A percentile compares a stretch with the other conserved stretches of the same genome.
phyloP scores from a whole-genome alignment of 345 rosid species.

The Mallotus nudiflorus region DNA sequence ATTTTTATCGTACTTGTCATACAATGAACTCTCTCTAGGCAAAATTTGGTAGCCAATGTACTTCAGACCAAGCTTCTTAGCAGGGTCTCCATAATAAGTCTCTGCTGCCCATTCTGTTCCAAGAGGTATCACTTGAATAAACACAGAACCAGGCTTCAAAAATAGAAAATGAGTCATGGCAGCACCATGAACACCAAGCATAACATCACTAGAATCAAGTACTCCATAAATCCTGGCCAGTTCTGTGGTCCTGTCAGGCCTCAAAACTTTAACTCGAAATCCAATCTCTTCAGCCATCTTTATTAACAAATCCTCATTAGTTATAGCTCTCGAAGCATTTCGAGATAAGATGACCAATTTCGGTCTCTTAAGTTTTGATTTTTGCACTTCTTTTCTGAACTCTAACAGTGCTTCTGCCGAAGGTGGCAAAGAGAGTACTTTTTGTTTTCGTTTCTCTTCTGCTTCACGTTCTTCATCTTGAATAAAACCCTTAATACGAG shows the following conservation, averaged over 20 bases:
- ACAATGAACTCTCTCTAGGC: conserved; percentile 70
- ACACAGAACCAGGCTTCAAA: conserved; percentile 67
- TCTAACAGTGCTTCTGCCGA: conserved; percentile 17
- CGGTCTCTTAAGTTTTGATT: conserved; percentile 38
- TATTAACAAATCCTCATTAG: conserved; percentile 57
- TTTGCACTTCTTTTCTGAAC: neutral
- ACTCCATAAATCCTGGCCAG: conserved; percentile 60
- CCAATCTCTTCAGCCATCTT: conserved; percentile 62
- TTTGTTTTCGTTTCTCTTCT: conserved; percentile 30
- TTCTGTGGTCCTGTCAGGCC: conserved; percentile 58
- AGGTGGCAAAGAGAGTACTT: conserved; percentile 23
- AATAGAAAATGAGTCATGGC: conserved; percentile 91
- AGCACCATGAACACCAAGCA: conserved; percentile 90
- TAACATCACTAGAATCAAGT: conserved; percentile 68
- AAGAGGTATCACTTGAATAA: conserved; percentile 73
- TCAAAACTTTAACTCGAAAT: conserved; percentile 52
- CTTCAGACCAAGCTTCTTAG: conserved; percentile 70
- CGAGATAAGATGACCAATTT: conserved; percentile 69
- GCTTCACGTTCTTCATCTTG: conserved; percentile 45
- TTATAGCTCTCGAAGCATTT: conserved; percentile 61
- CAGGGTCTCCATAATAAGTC: conserved; percentile 79
- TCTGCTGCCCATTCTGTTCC: conserved; percentile 92
- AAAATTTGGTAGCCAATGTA: conserved; percentile 59
- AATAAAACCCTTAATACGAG: conserved; percentile 52
- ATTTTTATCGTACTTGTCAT: conserved; percentile 46